phyloP scores from a whole-genome alignment of 2,329 filamentous ascomycete genomes.

The Zymoseptoria ardabiliae region DNA sequence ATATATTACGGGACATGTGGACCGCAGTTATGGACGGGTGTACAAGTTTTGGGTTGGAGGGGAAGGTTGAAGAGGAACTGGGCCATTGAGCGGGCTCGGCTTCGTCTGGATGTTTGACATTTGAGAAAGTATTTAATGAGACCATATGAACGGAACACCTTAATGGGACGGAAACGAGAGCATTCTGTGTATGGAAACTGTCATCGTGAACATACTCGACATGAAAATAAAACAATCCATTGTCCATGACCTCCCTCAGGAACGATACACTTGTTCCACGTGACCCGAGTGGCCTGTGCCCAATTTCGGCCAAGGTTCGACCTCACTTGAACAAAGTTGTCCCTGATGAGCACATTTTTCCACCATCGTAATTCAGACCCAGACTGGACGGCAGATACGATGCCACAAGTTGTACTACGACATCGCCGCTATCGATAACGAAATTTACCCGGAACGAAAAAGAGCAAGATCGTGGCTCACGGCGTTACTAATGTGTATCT shows the following conservation, averaged over 20 bases:
- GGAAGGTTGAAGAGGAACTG: background rate
- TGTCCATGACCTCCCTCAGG: no score
- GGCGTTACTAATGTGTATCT: background rate
- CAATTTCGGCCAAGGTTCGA: background rate
- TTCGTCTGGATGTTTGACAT: background rate
- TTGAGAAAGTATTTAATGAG: background rate
- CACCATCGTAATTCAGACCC: background rate
- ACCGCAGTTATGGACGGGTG: background rate
- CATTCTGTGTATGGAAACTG: background rate
- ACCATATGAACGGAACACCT: background rate
- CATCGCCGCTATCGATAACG: background rate
- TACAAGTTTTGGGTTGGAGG: background rate
- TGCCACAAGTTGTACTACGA: background rate
- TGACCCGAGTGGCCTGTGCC: background rate
- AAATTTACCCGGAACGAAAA: background rate
- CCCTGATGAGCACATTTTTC: background rate
- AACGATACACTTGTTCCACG: background rate
- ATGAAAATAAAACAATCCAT: no score
- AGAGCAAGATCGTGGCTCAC: background rate
- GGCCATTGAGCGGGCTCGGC: background rate
- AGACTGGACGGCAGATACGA: background rate
- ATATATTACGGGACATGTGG: background rate
- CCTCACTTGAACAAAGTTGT: background rate
- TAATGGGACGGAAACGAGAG: background rate
- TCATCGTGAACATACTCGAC: no score